A percentile compares a stretch with the other conserved stretches of the same genome.
Evolutionary conservation across 2,329 filamentous ascomycete species (phyloP).

Genomic region (Cyclaneusma minus): DNA sequence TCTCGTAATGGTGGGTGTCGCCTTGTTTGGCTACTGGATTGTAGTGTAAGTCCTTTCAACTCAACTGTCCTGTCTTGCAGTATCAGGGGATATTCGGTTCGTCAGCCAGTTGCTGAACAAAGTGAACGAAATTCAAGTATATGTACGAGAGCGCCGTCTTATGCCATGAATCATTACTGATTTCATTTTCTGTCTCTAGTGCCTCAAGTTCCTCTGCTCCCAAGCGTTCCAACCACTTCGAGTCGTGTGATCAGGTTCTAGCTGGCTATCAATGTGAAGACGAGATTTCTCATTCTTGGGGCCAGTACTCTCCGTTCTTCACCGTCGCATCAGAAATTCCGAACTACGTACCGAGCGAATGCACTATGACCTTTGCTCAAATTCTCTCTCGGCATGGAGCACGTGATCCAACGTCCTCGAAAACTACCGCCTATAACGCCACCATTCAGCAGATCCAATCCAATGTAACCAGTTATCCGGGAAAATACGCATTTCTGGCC

Average conservation of each 20-base stretch:
- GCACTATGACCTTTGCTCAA: conserved; percentile 64
- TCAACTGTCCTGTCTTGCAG: too few species aligned
- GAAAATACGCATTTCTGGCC: conserved; percentile 53
- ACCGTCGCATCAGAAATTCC: conserved; percentile 50
- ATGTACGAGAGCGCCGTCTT: too few species aligned
- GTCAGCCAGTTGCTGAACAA: too few species aligned
- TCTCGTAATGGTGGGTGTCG: too few species aligned
- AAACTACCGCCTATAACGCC: conserved; percentile 45
- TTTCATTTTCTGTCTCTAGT: too few species aligned
- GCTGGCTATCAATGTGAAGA: conserved; percentile 17
- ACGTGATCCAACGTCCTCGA: conserved; percentile 59
- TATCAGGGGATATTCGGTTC: too few species aligned
- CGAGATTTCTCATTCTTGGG: conserved; percentile 38
- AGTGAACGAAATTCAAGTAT: too few species aligned
- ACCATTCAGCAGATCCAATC: conserved; percentile 52
- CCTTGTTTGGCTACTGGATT: too few species aligned
- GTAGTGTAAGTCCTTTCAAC: too few species aligned
- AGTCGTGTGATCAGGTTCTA: background rate
- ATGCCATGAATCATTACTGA: too few species aligned
- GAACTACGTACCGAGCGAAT: conserved; percentile 44
- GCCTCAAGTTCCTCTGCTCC: too few species aligned
- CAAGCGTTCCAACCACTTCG: too few species aligned
- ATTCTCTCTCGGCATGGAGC: conserved; percentile 75
- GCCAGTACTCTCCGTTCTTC: conserved; percentile 80
- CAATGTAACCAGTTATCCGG: conserved; percentile 36